phyloP scores from a whole-genome alignment of 768 basidiomycete species.

The Nidularia sp. region DNA sequence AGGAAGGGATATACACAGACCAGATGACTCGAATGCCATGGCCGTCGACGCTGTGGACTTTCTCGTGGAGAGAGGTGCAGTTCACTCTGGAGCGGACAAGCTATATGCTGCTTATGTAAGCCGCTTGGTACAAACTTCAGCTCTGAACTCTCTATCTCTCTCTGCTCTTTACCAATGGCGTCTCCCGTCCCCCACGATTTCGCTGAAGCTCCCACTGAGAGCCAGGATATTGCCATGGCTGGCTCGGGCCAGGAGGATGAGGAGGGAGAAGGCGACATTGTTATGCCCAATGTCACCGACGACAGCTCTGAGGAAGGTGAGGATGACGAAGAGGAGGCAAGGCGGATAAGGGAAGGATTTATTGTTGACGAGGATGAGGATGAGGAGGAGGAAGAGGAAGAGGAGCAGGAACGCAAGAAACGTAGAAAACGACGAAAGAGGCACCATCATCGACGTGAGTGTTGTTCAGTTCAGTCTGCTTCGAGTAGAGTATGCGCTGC shows the following conservation, averaged over 20 bases:
- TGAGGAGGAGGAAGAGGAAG: conserved; percentile 71
- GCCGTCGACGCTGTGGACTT: no score
- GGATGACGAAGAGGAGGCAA: conserved; percentile 86
- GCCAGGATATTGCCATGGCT: conserved; percentile 61
- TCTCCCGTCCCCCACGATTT: conserved; percentile 40
- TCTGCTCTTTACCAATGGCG: conserved; percentile 42
- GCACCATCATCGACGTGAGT: conserved; percentile 47
- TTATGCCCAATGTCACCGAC: conserved; percentile 54
- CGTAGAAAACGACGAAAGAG: conserved; percentile 67
- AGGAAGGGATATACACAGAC: no score
- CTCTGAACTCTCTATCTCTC: conserved; percentile 9
- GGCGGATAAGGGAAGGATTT: conserved; percentile 79
- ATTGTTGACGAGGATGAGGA: conserved; percentile 91
- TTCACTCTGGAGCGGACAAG: no score
- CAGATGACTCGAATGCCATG: no score
- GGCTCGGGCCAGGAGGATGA: conserved; percentile 50
- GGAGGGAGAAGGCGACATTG: conserved; percentile 52
- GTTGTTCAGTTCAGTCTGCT: conserved; percentile 3
- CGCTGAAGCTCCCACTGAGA: conserved; percentile 20
- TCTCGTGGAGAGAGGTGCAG: no score
- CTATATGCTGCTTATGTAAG: conserved; percentile 3
- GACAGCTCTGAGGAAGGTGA: conserved; percentile 90
- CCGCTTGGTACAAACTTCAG: conserved; percentile 1
- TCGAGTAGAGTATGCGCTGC: background rate
- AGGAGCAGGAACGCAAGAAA: conserved; percentile 51